Conservation (phyloP, 1,284 basidiomycete genomes). For the Xerocomus amazonicus region DNA sequence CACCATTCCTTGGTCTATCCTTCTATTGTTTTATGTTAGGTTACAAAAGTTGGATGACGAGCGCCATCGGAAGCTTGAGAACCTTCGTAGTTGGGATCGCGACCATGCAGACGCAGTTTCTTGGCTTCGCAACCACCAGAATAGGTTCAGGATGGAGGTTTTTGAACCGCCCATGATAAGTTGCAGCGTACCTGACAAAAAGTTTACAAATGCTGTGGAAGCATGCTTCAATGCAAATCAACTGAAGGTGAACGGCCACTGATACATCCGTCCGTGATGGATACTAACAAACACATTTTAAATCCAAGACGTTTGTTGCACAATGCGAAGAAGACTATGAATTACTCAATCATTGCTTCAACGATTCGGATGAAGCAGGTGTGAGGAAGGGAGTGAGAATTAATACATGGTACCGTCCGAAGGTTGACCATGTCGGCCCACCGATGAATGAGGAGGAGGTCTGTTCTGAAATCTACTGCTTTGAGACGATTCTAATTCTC, state of each 20-base stretch:
- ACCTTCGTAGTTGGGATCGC: constrained; percentile 48
- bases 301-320: constrained; percentile 75
- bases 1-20: constrained; percentile 8
- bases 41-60: constrained; percentile 58
- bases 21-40: constrained; percentile 36
- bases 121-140: constrained; percentile 73
- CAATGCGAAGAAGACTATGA: constrained; percentile 84
- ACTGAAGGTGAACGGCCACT: constrained; percentile 52
- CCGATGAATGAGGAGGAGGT: constrained; percentile 62
- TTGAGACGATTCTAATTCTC: constrained; percentile 4
- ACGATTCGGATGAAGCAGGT: constrained; percentile 54
- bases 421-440: constrained; percentile 38
- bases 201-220: constrained; percentile 73
- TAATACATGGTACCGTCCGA: constrained; percentile 61
- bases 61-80: constrained; percentile 54
- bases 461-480: constrained; percentile 11
- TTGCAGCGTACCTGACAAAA: constrained; percentile 64
- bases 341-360: constrained; percentile 61
- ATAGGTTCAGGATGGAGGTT: constrained; percentile 76
- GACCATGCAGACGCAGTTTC: constrained; percentile 65
- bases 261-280: background rate
- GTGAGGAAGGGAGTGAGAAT: constrained; percentile 51
- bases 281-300: background rate
- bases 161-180: constrained; percentile 81
- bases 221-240: constrained; percentile 59